Evolutionary conservation across 2,329 filamentous ascomycete genomes (phyloP).

Genomic region (Chrysoporthe deuterocubensis): DNA sequence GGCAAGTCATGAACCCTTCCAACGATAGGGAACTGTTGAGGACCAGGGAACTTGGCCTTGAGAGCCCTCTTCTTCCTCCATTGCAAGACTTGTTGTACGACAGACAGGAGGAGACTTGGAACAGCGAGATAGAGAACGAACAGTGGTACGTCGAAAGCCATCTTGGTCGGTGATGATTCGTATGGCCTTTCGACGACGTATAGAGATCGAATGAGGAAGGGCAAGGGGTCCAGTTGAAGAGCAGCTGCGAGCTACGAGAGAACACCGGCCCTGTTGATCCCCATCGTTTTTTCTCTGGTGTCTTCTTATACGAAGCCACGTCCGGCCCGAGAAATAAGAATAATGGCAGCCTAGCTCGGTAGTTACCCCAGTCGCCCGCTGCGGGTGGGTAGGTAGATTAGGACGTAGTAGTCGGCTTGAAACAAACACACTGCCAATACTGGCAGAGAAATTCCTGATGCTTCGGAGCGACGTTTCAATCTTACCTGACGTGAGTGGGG

Average conservation of each 20-base stretch:
- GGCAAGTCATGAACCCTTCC: slow-evolving; percentile 54
- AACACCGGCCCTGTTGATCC: not conserved
- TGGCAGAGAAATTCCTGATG: not conserved
- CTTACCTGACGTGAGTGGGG: slow-evolving; percentile 5
- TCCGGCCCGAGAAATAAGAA: slow-evolving; percentile 2
- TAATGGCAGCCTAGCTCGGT: not conserved
- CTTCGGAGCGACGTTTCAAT: not conserved
- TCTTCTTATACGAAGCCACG: slow-evolving; percentile 11
- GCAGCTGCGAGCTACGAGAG: slow-evolving; percentile 10
- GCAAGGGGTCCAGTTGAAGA: not conserved
- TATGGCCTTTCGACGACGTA: not conserved
- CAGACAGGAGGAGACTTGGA: slow-evolving; percentile 48
- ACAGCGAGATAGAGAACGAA: slow-evolving; percentile 51
- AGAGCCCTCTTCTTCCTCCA: slow-evolving; percentile 38
- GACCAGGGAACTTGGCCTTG: slow-evolving; percentile 48
- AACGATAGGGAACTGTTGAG: slow-evolving; percentile 51
- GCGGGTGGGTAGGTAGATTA: not conserved
- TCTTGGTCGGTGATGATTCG: slow-evolving; percentile 30
- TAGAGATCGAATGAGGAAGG: not conserved
- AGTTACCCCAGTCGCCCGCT: not conserved
- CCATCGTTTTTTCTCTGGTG: not conserved
- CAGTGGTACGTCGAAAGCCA: slow-evolving; percentile 41
- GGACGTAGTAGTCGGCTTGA: slow-evolving; percentile 1
- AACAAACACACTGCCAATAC: not conserved
- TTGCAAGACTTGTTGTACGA: slow-evolving; percentile 43